These are phyloP conservation scores for Hypoxylon sp. DNA, from an alignment of 2,329 filamentous ascomycete species.

Conservation along the genomic window DNA sequence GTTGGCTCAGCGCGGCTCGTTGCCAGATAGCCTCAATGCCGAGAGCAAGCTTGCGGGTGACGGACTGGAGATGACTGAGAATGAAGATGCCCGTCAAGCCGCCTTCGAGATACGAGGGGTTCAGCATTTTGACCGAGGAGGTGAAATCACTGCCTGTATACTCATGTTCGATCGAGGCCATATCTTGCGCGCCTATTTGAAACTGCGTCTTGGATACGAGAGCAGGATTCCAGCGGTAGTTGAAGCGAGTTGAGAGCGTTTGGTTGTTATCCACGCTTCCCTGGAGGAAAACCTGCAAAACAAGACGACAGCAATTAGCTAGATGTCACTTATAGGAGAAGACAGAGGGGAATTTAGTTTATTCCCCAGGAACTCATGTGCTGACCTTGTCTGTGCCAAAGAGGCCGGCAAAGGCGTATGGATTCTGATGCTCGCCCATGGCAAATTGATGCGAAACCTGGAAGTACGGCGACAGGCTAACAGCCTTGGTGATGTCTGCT, in stretches of 20 bases:
- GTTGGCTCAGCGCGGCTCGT: slow-evolving; percentile 80
- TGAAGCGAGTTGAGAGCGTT: slow-evolving; percentile 85
- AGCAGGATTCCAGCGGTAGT: slow-evolving; percentile 84
- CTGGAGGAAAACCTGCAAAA: slow-evolving; percentile 85
- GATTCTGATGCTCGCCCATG: slow-evolving; percentile 90
- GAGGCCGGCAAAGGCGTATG: slow-evolving; percentile 93
- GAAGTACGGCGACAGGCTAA: slow-evolving; percentile 92
- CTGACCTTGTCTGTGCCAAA: slow-evolving; percentile 91
- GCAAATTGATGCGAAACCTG: slow-evolving; percentile 97
- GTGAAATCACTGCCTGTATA: slow-evolving; percentile 94
- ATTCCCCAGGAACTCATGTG: no score
- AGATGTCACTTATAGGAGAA: not conserved
- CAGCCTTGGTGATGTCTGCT: slow-evolving; percentile 95
- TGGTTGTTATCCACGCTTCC: slow-evolving; percentile 95
- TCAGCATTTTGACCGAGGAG: slow-evolving; percentile 89
- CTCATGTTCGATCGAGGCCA: slow-evolving; percentile 94
- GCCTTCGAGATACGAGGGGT: slow-evolving; percentile 92
- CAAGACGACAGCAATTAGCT: slow-evolving; percentile 3
- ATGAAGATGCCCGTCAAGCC: slow-evolving; percentile 95
- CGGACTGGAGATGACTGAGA: slow-evolving; percentile 91
- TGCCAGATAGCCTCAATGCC: slow-evolving; percentile 94
- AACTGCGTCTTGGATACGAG: slow-evolving; percentile 88
- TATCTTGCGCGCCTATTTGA: slow-evolving; percentile 83
- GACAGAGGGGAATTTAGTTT: slow-evolving; percentile 8
- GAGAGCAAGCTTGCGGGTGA: slow-evolving; percentile 85